A percentile compares a stretch with the other conserved stretches of the same genome.
Conservation (phyloP, 345 rosid genomes). For the Stellera chamaejasme region DNA sequence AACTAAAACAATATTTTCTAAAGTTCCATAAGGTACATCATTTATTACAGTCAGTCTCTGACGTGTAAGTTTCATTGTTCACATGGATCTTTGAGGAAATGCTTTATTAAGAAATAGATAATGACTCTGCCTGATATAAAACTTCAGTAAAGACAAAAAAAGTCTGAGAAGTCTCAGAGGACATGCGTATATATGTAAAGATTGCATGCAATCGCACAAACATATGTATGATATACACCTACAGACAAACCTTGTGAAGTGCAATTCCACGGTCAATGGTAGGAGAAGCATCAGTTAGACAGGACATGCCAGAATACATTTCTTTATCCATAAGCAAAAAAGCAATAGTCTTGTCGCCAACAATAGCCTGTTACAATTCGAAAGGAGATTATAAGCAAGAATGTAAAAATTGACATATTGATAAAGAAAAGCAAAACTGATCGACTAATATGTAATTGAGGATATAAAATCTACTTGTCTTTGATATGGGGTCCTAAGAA, state of each 20-base stretch:
- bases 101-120: not conserved
- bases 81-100: no score
- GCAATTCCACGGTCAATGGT: conserved; percentile 57
- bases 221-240: not conserved
- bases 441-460: not conserved
- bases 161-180: no score
- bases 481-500: not conserved
- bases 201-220: no score
- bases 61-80: no score
- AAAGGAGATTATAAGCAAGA: conserved; percentile 6
- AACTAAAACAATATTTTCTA: not conserved
- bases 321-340: conserved; percentile 66
- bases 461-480: conserved; percentile 2
- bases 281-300: conserved; percentile 48
- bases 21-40: no score
- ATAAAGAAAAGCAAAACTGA: not conserved
- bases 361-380: conserved; percentile 48
- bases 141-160: no score
- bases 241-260: conserved; percentile 54
- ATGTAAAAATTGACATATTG: conserved; percentile 4
- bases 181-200: no score
- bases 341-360: conserved; percentile 73
- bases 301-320: conserved; percentile 73
- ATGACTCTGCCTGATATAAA: not conserved
- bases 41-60: no score